Evolutionary conservation across 2,329 filamentous ascomycete species (phyloP).

Genomic region (Tolypocladium endophyticum): DNA sequence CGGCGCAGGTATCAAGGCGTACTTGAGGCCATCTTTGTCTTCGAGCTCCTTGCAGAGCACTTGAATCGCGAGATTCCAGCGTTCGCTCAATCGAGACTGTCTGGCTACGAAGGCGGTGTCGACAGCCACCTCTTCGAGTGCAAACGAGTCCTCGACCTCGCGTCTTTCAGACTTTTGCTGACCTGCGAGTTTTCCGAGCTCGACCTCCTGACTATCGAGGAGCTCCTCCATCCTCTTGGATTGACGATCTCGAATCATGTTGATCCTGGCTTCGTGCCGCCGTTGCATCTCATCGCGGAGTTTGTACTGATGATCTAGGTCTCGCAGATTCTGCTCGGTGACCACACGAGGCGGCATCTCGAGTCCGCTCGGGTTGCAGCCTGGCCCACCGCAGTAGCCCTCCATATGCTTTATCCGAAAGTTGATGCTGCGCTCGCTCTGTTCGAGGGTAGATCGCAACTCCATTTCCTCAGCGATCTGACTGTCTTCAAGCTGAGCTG

Average conservation of each 20-base stretch:
- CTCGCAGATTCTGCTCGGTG: slow-evolving; percentile 47
- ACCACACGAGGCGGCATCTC: slow-evolving; percentile 40
- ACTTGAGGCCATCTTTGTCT: slow-evolving; percentile 28
- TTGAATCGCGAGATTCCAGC: slow-evolving; percentile 43
- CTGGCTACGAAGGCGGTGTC: slow-evolving; percentile 32
- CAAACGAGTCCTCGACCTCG: slow-evolving; percentile 33
- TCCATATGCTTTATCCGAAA: slow-evolving; percentile 57
- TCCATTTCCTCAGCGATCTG: slow-evolving; percentile 55
- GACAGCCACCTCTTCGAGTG: slow-evolving; percentile 39
- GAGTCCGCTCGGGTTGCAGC: slow-evolving; percentile 21
- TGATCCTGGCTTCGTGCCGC: slow-evolving; percentile 49
- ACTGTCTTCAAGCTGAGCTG: slow-evolving; percentile 46
- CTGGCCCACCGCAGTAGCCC: slow-evolving; percentile 49
- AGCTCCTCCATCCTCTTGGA: slow-evolving; percentile 51
- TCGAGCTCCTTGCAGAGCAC: slow-evolving; percentile 44
- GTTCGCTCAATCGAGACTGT: slow-evolving; percentile 29
- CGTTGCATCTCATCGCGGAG: slow-evolving; percentile 48
- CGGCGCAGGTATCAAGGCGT: slow-evolving; percentile 23
- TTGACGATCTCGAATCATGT: slow-evolving; percentile 55
- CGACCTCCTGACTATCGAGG: slow-evolving; percentile 40
- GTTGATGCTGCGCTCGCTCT: slow-evolving; percentile 44
- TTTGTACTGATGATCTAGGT: slow-evolving; percentile 51
- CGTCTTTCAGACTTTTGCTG: slow-evolving; percentile 38
- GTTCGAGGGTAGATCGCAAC: slow-evolving; percentile 40
- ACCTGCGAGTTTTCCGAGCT: slow-evolving; percentile 34